Evolutionary conservation across 2,329 filamentous ascomycete genomes (phyloP), one percentile per base, ranked within the genome.

Genomic region (Fusarium miscanthi): DNA sequence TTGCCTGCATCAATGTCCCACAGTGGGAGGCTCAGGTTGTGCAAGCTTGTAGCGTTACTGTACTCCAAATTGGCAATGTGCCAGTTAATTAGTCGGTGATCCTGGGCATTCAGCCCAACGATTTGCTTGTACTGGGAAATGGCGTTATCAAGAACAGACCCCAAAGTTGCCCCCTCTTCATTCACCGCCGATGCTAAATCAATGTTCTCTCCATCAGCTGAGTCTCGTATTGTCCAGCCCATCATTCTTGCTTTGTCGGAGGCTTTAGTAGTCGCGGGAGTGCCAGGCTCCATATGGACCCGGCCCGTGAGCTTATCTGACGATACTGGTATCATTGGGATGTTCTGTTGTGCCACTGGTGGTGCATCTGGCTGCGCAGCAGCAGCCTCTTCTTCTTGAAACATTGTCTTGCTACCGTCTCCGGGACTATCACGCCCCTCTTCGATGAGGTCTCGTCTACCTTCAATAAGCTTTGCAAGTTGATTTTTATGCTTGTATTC

Each of bases 1-100:
- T 99, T 98, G 1, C 96, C 96, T 54, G 95, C 94, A 79, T 99
- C 97, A 77, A 99, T 94, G 81, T 99, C 97, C 94, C 97, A 98
- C 1, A 95, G 92, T 12, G 92, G 90, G 19, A 99, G 88, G 80
- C 95, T 98, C 23, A 99, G 88, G 70, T 93, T 92, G 73, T 93
- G 91, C 60, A 97, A 90, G 73, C 94, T 97, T 4, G 91, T 93
- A 4, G 96, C 96, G 80, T 98, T 99, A 70, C 95, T 97, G 79
- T 99, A 99, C 81, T 99, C 96, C 19, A 99, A 87, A 79, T 99
- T 99, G 73, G 97, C 97, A 80, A 98, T 93, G 81, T 99, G 97
- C 96, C 96, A 99, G 78, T 98, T 99, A 78, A 98, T 88, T 21
- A 99, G 86, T 49, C 96, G 90, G 81, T 97, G 91, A 78, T 99